Percentiles rank a stretch among this genome's conserved stretches.
Evolutionary conservation across 2,329 filamentous ascomycete genomes (phyloP).

Genomic region (Diplodia mutila): DNA sequence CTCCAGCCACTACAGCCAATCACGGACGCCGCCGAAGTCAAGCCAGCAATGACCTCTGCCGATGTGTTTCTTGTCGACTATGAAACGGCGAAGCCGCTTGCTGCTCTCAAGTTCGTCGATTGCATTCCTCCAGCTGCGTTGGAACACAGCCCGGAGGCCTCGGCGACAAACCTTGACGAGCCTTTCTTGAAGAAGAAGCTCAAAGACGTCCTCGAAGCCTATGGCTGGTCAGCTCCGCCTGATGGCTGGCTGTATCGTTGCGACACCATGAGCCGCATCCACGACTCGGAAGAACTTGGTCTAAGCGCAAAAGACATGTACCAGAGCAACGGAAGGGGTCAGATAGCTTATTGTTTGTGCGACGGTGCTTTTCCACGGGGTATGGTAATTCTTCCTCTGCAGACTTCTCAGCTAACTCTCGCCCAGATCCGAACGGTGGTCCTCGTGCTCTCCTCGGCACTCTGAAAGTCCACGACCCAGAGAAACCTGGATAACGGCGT

Average conservation of each 20-base stretch:
- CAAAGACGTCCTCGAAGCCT: background rate
- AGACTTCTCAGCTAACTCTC: background rate
- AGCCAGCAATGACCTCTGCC: constrained; percentile 4
- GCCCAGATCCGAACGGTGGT: background rate
- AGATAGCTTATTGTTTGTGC: constrained; percentile 18
- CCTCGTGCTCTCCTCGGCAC: background rate
- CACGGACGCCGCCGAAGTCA: background rate
- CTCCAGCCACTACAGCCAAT: constrained; percentile 23
- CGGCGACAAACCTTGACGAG: background rate
- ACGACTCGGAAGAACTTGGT: background rate
- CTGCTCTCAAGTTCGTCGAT: background rate
- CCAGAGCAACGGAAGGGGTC: constrained; percentile 12
- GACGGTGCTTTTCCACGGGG: background rate
- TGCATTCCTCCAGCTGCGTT: background rate
- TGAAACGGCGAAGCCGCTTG: background rate
- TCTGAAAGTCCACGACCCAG: background rate
- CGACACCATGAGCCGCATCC: constrained; percentile 18
- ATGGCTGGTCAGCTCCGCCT: background rate
- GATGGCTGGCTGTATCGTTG: constrained; percentile 8
- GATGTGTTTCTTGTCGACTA: constrained; percentile 8
- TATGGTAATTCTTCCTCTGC: background rate
- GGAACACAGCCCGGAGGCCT: background rate
- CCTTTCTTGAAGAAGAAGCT: background rate
- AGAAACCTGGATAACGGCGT: background rate
- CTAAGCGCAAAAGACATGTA: constrained; percentile 11